Conservation (phyloP, 257 asterid species). For the Misopates orontium region DNA sequence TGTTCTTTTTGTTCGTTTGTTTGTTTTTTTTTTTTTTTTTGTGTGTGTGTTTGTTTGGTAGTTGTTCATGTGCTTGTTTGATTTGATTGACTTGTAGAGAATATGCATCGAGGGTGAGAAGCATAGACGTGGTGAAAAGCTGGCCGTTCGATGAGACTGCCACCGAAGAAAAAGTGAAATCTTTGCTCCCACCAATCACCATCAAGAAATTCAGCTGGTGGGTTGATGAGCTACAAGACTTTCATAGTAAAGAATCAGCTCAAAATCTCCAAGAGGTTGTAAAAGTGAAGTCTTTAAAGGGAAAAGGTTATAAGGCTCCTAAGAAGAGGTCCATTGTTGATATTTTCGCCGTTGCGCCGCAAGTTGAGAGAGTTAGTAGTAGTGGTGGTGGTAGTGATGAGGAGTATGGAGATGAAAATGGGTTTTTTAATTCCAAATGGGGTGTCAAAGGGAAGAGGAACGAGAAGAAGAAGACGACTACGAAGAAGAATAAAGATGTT, state of each 20-base stretch:
- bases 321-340: constrained; percentile 78
- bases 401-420: constrained; percentile 27
- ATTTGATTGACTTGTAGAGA: constrained; percentile 51
- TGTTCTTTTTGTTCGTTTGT: constrained; percentile 2
- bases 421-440: constrained; percentile 21
- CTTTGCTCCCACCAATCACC: constrained; percentile 60
- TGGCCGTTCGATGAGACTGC: constrained; percentile 65
- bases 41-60: not conserved
- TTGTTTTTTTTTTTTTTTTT: not conserved
- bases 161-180: constrained; percentile 33
- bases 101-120: constrained; percentile 64
- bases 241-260: constrained; percentile 4
- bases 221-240: constrained; percentile 43
- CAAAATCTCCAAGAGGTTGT: constrained; percentile 9
- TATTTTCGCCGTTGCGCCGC: constrained; percentile 67
- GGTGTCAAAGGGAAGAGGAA: constrained; percentile 35
- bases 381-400: constrained; percentile 30
- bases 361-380: constrained; percentile 37
- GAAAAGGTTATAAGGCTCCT: constrained; percentile 42
- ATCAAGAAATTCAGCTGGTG: constrained; percentile 73
- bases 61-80: not conserved
- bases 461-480: constrained; percentile 25
- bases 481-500: constrained; percentile 21
- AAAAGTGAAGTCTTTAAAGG: constrained; percentile 28
- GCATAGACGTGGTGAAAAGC: constrained; percentile 60